phyloP scores from a whole-genome alignment of 768 basidiomycete species.

The Mycena galericulata region DNA sequence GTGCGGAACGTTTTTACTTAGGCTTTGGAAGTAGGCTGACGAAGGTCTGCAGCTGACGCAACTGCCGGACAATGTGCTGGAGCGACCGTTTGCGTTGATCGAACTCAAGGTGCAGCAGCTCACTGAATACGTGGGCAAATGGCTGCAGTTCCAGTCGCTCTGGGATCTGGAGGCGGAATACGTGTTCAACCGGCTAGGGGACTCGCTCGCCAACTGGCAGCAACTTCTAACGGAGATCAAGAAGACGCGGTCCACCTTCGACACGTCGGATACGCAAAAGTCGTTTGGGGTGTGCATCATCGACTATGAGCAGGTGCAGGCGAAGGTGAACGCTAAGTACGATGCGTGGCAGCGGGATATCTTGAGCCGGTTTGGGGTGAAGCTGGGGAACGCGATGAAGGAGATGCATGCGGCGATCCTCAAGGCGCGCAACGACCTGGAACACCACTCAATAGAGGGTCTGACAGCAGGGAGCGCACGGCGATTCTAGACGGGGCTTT shows the following conservation, averaged over 20 bases:
- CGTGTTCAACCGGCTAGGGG: conserved; percentile 95
- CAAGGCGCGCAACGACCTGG: conserved; percentile 95
- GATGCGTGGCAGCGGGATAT: conserved; percentile 98
- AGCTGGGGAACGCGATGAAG: conserved; percentile 96
- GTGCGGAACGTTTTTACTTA: conserved; percentile 55
- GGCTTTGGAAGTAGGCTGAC: conserved; percentile 28
- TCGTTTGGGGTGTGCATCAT: conserved; percentile 94
- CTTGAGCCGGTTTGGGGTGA: conserved; percentile 89
- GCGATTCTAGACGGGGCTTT: conserved; percentile 56
- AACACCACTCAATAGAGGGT: conserved; percentile 96
- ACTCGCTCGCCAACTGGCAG: conserved; percentile 94
- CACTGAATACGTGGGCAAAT: conserved; percentile 93
- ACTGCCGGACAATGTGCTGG: conserved; percentile 79
- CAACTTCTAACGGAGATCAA: conserved; percentile 97
- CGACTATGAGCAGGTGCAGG: conserved; percentile 98
- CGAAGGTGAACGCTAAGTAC: conserved; percentile 98
- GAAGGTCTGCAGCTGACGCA: conserved; percentile 67
- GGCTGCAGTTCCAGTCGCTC: conserved; percentile 98
- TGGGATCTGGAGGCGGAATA: conserved; percentile 99
- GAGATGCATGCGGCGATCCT: conserved; percentile 95
- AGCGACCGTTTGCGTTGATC: conserved; percentile 86
- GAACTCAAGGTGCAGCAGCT: conserved; percentile 90
- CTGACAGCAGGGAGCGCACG: conserved; percentile 68
- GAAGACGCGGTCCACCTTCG: conserved; percentile 95
- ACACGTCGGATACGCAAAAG: conserved; percentile 94